These are phyloP conservation scores for Entelexis paramagnoliae DNA, from an alignment of 1,139 yeast genomes.

Conservation along the genomic window DNA sequence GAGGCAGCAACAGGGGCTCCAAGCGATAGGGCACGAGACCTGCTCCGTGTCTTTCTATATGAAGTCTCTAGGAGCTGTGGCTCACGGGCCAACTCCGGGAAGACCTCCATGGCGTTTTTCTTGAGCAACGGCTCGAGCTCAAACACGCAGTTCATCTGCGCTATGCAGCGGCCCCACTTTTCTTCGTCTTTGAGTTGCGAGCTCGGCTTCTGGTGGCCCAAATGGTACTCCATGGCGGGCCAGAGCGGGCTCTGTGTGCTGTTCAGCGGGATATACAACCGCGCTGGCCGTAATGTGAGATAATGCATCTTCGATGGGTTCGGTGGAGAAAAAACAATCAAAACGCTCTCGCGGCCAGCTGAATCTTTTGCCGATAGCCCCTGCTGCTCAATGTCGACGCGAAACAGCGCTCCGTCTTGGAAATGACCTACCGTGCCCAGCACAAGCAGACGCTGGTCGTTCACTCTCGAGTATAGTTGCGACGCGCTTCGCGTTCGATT, in stretches of 20 bases:
- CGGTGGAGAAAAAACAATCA: slow-evolving; percentile 66
- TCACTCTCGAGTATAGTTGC: slow-evolving; percentile 28
- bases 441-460: slow-evolving; percentile 27
- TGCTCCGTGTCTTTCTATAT: not conserved
- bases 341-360: slow-evolving; percentile 26
- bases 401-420: slow-evolving; percentile 1
- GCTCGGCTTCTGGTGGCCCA: not conserved
- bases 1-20: slow-evolving; percentile 8
- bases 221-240: not conserved
- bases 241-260: not conserved
- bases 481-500: slow-evolving; percentile 16
- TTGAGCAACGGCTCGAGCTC: slow-evolving; percentile 30
- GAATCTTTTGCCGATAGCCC: not conserved
- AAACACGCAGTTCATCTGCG: slow-evolving; percentile 31
- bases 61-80: slow-evolving; percentile 9
- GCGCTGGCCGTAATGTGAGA: slow-evolving; percentile 63
- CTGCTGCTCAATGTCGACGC: slow-evolving; percentile 1
- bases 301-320: slow-evolving; percentile 64
- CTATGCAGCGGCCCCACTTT: slow-evolving; percentile 26
- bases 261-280: slow-evolving; percentile 30
- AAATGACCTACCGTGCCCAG: slow-evolving; percentile 23
- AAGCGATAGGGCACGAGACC: slow-evolving; percentile 7
- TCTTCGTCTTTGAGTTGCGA: not conserved
- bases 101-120: slow-evolving; percentile 27
- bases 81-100: slow-evolving; percentile 25